Conservation (phyloP, 139 green algal genomes). For the Chlamydomonas asymmetrica region DNA sequence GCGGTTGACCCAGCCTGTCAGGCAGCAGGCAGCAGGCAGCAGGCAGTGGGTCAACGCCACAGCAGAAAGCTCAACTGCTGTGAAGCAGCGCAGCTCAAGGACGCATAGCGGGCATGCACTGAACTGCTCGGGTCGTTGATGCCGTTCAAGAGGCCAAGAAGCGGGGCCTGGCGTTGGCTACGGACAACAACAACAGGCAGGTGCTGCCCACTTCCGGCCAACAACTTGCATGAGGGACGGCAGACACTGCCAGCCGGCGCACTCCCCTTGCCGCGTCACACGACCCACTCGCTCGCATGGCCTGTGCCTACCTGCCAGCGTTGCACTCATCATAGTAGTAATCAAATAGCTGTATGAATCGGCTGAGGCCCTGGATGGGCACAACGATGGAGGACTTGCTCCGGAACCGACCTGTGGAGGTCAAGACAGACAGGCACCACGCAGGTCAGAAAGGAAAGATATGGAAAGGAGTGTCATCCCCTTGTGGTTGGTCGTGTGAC, state of each 20-base stretch:
- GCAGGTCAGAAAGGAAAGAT: background rate
- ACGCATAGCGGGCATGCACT: background rate
- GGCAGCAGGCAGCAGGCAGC: background rate
- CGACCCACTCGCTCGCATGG: no score
- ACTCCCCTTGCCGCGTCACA: no score
- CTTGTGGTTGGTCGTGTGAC: background rate
- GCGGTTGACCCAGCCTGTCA: constrained; percentile 13
- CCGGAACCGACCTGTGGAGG: constrained; percentile 6
- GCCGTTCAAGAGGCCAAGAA: background rate
- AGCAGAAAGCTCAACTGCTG: background rate
- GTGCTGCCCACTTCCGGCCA: no score
- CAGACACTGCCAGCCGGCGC: no score
- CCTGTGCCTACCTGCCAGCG: no score
- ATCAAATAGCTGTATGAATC: constrained; percentile 31
- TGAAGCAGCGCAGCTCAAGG: background rate
- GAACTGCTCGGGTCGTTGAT: background rate
- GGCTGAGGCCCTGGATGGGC: constrained; percentile 7
- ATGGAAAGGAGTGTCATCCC: background rate
- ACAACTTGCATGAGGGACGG: no score
- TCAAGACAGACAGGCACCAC: background rate
- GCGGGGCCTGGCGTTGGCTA: no score
- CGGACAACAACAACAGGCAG: no score
- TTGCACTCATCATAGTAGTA: no score
- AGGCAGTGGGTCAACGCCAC: background rate
- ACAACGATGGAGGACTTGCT: constrained; percentile 26